Conservation (phyloP, 202 grass and related monocot genomes). For the Digitaria exilis region DNA sequence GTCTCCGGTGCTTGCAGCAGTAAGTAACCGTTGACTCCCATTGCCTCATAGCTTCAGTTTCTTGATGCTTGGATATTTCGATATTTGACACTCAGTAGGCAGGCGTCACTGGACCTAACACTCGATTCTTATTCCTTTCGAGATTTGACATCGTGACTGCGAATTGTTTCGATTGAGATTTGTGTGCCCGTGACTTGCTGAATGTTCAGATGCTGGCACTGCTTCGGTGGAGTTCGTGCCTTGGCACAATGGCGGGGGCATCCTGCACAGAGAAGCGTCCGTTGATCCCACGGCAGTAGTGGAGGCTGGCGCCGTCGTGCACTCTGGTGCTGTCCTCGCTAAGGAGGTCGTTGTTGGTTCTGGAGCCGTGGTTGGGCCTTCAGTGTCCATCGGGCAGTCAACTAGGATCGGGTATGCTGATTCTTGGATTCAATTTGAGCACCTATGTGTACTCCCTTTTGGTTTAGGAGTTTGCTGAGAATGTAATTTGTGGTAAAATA, state of each 20-base stretch:
- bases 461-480: constrained; percentile 2
- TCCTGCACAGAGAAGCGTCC: constrained; percentile 55
- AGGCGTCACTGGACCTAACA: too few species aligned
- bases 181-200: not conserved
- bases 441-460: not conserved
- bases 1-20: not conserved
- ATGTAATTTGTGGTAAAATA: constrained; percentile 11
- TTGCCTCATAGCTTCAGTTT: not conserved
- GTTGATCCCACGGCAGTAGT: constrained; percentile 57
- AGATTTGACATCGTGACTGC: too few species aligned
- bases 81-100: too few species aligned
- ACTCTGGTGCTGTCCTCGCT: constrained; percentile 59
- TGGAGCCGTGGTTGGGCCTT: constrained; percentile 71
- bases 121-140: too few species aligned
- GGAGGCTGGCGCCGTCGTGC: constrained; percentile 73
- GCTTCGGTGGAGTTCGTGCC: constrained; percentile 42
- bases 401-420: constrained; percentile 68
- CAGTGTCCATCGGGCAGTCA: constrained; percentile 63
- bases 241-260: constrained; percentile 80
- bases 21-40: not conserved
- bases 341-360: constrained; percentile 68
- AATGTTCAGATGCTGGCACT: constrained; percentile 26
- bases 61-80: too few species aligned
- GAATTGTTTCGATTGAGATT: not conserved
- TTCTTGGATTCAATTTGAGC: not conserved